Base-by-base conservation (phyloP, 2,329 filamentous ascomycete species). In the Elsinoe perseae region DNA sequence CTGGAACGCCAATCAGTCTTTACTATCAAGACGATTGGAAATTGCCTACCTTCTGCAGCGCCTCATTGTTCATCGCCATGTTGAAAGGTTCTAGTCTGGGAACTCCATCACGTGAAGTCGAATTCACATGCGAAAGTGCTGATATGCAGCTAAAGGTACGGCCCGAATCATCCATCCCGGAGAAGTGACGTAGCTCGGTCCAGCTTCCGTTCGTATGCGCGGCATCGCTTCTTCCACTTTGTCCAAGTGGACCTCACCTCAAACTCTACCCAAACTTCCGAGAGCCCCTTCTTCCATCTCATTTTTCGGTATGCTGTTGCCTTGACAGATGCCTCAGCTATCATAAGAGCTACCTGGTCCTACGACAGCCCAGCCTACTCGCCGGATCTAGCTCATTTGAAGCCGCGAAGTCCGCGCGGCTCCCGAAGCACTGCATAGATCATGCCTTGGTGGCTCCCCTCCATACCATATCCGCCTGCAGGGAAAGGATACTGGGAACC, bases 11-110 rank as follows among this genome's bases (percentile, higher is more conserved):
- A 57, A 54, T 61, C 18, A 63, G 57, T 21, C 12, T 30, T 25
- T 44, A 8, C 23, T 18, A 10, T 21, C n/a, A 20, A 12, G 7
- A 38, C 2, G 12, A n/a, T 1, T 4, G 54, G 6, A 12, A 9
- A n/a, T 32, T 4, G 48, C 72, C 60, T 69, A 92, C 92, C 85
- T 96, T 95, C 70, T 95, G 88, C 62, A 97, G 77, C 58, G 91
- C 90, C 75, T 95, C 89, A 67, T 95, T 95, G 55, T 91, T 86
- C 64, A 97, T 93, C 56, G 92, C 89, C 92, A 97, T 96, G 53
- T 65, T 80, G 43, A 27, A 18, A 9, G 4, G 4, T 4, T n/a
- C 4, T 10, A 18, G 5, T 21, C 18, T 12, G 18, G 20, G n/a
- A 14, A 23, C 6, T n/a, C 20, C 20, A 44, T 8, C 10, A 18